Percentiles rank a stretch among this genome's conserved stretches.
Conservation (phyloP, 805 yeast species). For the Cyberlindnera nakhonratchasimensis region DNA sequence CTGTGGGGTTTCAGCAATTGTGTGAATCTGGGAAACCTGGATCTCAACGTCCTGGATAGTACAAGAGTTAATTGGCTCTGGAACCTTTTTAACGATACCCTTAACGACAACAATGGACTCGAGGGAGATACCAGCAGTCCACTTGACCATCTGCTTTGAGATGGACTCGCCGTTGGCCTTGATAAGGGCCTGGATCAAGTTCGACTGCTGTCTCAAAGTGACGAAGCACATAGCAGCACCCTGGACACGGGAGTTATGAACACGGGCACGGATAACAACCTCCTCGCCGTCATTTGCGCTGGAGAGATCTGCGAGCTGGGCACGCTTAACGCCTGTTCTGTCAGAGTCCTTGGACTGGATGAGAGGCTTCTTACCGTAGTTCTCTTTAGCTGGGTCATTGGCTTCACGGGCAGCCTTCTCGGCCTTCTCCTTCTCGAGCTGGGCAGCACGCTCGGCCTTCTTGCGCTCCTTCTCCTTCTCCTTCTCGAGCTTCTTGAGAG, state of each 20-base stretch:
- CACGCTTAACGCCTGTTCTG: slow-evolving; percentile 65
- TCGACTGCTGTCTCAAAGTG: slow-evolving; percentile 86
- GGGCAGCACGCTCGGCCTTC: slow-evolving; percentile 90
- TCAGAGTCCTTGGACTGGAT: slow-evolving; percentile 58
- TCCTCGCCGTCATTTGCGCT: slow-evolving; percentile 67
- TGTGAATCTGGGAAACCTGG: slow-evolving; percentile 64
- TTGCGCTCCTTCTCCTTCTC: slow-evolving; percentile 89
- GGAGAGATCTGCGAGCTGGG: slow-evolving; percentile 51
- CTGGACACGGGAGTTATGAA: slow-evolving; percentile 90
- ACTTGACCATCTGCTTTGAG: slow-evolving; percentile 94
- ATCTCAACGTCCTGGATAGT: slow-evolving; percentile 90
- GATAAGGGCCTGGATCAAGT: slow-evolving; percentile 78
- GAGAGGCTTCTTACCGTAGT: slow-evolving; percentile 88
- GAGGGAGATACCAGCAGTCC: slow-evolving; percentile 81
- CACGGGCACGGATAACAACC: slow-evolving; percentile 88
- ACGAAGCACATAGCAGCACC: slow-evolving; percentile 93
- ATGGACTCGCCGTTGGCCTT: slow-evolving; percentile 71
- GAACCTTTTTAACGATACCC: slow-evolving; percentile 81
- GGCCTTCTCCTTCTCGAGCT: slow-evolving; percentile 80
- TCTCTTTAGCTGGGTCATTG: slow-evolving; percentile 83
- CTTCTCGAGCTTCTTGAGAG: slow-evolving; percentile 89
- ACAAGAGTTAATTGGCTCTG: slow-evolving; percentile 83
- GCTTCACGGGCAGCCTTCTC: slow-evolving; percentile 58
- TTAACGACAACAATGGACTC: slow-evolving; percentile 91
- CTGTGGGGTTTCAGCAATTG: slow-evolving; percentile 85